Base-by-base conservation (phyloP, 495 filamentous ascomycete species). In the Parathielavia appendiculata region DNA sequence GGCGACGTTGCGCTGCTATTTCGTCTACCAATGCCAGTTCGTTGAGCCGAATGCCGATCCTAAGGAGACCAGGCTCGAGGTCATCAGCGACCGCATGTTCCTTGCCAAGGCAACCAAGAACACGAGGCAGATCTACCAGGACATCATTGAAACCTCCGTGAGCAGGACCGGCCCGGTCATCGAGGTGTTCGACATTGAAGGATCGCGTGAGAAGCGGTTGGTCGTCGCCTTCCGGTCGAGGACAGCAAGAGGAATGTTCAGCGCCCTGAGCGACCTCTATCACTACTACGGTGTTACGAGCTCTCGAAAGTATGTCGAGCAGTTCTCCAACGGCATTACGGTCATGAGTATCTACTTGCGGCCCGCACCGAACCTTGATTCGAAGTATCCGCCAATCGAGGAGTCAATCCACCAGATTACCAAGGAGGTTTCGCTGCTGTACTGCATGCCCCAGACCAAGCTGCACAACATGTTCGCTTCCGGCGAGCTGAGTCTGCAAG, bases 231-330 rank as follows among this genome's bases (percentile, higher is more conserved):
- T 96, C 76, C 90, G 90, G 47, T 87, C 92, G 60, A 84, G 92
- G 50, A 96, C 92, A 10, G 95, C 93, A 22, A 82, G 91, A 72
- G 95, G 93, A 40, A 75, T 98, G 63, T 98, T 98, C 78, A 96
- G 91, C 62, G 91, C 93, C 22, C 73, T 98, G 55, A 95, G 90
- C 58, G 95, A 97, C 71, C 78, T 98, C 22, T 98, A 98, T 73
- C 93, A 98, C 76, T 97, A 96, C 79, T 97, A 98, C 68, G 95
- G 95, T 23, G 82, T 96, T 50, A 97, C 93, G 2, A 95, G 90
- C 70, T 91, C 93, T 2, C 83, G 93, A 52, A 98, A 98, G 76
- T 98, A 98, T 66, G 88, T 97, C 55, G 92, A 98, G 75, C 92
- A 97, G 73, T 98, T 98, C 77, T 95, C 92, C 64, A 98, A 97